Percentiles rank a stretch among this genome's conserved stretches.
Conservation (phyloP, 2,329 filamentous ascomycete species). For the Hypoxylon sp. region DNA sequence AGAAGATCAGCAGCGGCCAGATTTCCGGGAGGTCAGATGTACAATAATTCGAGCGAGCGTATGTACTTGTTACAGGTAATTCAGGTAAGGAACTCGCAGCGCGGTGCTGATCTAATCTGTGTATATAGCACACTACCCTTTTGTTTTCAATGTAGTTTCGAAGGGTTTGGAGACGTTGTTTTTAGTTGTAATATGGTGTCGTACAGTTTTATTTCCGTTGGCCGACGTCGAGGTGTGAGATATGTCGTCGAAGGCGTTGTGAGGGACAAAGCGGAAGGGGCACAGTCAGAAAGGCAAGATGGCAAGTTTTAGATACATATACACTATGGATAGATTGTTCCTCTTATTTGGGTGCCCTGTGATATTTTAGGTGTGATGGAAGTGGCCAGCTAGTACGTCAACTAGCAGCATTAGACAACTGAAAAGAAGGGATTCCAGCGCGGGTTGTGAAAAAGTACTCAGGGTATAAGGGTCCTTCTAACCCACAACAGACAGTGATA, state of each 20-base stretch:
- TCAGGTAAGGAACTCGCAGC: conserved; percentile 39
- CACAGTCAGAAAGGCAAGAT: conserved; percentile 36
- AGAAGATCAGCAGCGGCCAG: conserved; percentile 54
- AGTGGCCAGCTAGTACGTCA: conserved; percentile 52
- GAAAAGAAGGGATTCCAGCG: conserved; percentile 43
- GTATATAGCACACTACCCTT: conserved; percentile 28
- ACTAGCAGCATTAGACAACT: conserved; percentile 49
- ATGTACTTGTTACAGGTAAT: conserved; percentile 36
- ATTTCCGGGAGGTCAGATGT: conserved; percentile 52
- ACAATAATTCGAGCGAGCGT: conserved; percentile 38
- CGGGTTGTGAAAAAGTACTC: conserved; percentile 42
- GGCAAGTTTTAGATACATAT: conserved; percentile 46
- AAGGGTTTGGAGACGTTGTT: neutral
- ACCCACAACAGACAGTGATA: conserved; percentile 45
- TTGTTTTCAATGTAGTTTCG: conserved; percentile 8
- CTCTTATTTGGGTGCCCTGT: conserved; percentile 36
- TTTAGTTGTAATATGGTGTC: conserved; percentile 3
- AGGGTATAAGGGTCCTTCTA: conserved; percentile 50
- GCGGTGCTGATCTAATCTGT: conserved; percentile 37
- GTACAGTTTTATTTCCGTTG: conserved; percentile 1
- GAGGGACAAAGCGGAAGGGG: conserved; percentile 29
- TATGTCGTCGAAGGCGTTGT: conserved; percentile 30
- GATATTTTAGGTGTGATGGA: conserved; percentile 48
- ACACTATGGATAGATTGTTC: conserved; percentile 44
- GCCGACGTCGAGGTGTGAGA: conserved; percentile 32